Percentiles rank a stretch among this genome's conserved stretches.
These are phyloP conservation scores for Pilasporangium apinafurcum DNA, from an alignment of 352 stramenopile genomes.

Conservation along the genomic window DNA sequence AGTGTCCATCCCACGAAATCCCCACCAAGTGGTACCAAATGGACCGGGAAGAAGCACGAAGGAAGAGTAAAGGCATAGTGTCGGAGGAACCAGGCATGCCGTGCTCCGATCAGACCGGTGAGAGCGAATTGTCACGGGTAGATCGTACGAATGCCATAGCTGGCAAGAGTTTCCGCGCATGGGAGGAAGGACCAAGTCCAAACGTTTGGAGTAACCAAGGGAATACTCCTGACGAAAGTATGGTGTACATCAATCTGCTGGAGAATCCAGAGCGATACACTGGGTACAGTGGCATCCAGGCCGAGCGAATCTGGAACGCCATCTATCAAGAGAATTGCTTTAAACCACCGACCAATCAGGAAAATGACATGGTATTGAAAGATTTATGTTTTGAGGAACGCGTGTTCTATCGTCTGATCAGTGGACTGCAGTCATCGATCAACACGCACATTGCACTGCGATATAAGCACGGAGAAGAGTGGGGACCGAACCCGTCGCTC, in stretches of 20 bases:
- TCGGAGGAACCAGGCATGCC: constrained; percentile 19
- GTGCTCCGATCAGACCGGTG: constrained; percentile 64
- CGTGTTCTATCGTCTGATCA: constrained; percentile 96
- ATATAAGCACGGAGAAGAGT: constrained; percentile 69
- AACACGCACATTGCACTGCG: constrained; percentile 90
- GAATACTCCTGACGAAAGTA: constrained; percentile 51
- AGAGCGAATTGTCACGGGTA: constrained; percentile 69
- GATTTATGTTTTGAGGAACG: constrained; percentile 91
- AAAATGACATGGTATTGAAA: constrained; percentile 52
- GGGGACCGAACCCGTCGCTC: constrained; percentile 66
- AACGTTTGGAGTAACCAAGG: constrained; percentile 60
- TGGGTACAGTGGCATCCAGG: constrained; percentile 92
- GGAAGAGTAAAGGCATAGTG: constrained; percentile 3
- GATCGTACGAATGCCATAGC: constrained; percentile 68
- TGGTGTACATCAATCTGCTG: constrained; percentile 94
- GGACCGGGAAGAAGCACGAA: constrained; percentile 29
- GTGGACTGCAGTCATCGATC: constrained; percentile 94
- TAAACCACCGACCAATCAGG: constrained; percentile 28
- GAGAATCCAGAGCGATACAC: constrained; percentile 98
- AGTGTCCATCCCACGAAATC: constrained; percentile 86
- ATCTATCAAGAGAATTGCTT: constrained; percentile 99
- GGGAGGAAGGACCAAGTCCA: constrained; percentile 48
- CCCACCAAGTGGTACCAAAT: constrained; percentile 72
- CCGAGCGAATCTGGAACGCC: constrained; percentile 92
- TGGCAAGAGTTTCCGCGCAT: constrained; percentile 49